Evolutionary conservation across 345 rosid genomes (phyloP).

Genomic region (Brassica nigra): DNA sequence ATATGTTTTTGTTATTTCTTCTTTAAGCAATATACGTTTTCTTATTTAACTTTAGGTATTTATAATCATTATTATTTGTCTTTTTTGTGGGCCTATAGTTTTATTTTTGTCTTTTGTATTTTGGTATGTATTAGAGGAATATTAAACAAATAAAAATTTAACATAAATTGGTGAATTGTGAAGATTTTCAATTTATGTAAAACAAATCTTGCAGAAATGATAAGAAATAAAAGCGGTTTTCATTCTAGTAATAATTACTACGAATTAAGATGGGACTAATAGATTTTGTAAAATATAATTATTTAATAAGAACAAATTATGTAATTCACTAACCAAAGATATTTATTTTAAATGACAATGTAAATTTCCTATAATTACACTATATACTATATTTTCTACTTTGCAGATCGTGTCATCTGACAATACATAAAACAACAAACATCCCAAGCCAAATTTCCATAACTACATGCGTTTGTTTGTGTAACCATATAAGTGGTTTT

Average conservation of each 20-base stretch:
- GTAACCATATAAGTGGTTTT: background rate
- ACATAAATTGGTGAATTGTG: constrained; percentile 5
- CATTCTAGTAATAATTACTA: background rate
- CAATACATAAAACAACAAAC: background rate
- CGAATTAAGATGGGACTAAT: background rate
- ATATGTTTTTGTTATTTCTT: constrained; percentile 3
- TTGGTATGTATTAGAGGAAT: background rate
- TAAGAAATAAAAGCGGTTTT: constrained; percentile 2
- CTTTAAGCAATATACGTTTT: constrained; percentile 20
- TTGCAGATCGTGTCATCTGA: background rate
- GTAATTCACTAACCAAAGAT: background rate
- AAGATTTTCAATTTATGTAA: background rate
- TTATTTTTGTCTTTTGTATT: background rate
- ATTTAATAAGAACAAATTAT: background rate
- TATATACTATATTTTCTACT: background rate
- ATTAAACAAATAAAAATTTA: background rate
- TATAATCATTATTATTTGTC: constrained; percentile 21
- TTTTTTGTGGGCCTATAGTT: background rate
- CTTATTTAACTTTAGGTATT: constrained; percentile 13
- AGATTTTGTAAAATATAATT: background rate
- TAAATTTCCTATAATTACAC: background rate
- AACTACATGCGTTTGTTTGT: background rate
- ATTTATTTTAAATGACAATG: too few relatives aligned
- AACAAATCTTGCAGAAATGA: background rate
- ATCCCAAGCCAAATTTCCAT: constrained; percentile 10